Evolutionary conservation across 83 land plant genomes (phyloP).

Genomic region (Thuja plicata): DNA sequence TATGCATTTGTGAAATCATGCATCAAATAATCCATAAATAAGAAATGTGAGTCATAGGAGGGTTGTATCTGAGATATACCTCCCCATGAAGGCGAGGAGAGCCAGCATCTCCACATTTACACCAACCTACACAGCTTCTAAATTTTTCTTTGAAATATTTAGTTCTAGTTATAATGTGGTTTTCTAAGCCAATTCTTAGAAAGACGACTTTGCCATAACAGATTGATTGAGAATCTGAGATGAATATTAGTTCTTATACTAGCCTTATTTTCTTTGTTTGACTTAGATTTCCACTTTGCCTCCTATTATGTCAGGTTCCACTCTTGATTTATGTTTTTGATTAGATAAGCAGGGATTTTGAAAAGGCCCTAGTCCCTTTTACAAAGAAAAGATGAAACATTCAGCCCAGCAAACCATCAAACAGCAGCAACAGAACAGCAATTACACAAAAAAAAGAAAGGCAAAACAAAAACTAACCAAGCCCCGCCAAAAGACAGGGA

Average conservation of each 20-base stretch:
- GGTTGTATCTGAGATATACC: neutral
- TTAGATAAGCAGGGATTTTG: no score
- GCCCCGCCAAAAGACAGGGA: no score
- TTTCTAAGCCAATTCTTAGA: neutral
- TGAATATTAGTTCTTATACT: neutral
- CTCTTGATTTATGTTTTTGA: neutral
- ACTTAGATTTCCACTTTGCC: neutral
- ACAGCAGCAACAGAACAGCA: no score
- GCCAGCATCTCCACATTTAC: neutral
- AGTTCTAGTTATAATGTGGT: neutral
- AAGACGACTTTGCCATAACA: neutral
- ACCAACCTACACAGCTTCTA: neutral
- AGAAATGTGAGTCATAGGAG: neutral
- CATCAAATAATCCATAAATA: neutral
- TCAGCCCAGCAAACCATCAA: no score
- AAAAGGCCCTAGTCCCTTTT: no score
- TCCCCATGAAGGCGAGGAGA: neutral
- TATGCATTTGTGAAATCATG: neutral
- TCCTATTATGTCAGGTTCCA: neutral
- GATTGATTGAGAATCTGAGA: neutral
- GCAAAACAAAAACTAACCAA: no score
- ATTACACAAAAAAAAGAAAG: no score
- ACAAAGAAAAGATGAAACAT: no score
- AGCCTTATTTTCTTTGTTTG: neutral
- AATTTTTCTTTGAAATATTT: neutral